Conservation (phyloP, 116 monocot genomes). For the Zostera marina region DNA sequence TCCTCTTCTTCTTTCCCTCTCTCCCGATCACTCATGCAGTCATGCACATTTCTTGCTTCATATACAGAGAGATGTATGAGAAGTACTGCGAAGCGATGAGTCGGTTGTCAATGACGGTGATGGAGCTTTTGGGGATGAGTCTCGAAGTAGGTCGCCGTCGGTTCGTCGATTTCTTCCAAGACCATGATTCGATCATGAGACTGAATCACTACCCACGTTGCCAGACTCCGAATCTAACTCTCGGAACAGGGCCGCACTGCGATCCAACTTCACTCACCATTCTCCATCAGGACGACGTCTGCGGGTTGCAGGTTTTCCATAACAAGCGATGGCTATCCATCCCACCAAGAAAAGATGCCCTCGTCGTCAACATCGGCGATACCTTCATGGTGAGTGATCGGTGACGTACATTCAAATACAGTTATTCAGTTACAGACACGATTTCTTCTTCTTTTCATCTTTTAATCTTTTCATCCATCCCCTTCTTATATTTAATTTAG, state of each 20-base stretch:
- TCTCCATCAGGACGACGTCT: slow-evolving; percentile 29
- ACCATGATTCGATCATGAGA: slow-evolving; percentile 27
- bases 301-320: slow-evolving; percentile 26
- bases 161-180: slow-evolving; percentile 16
- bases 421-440: no score
- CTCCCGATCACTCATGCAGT: not conserved
- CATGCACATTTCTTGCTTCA: not conserved
- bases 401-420: no score
- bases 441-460: no score
- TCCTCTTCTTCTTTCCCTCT: not conserved
- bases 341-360: slow-evolving; percentile 15
- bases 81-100: slow-evolving; percentile 26
- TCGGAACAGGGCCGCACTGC: slow-evolving; percentile 36
- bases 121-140: slow-evolving; percentile 26
- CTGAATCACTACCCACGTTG: slow-evolving; percentile 34
- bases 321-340: slow-evolving; percentile 23
- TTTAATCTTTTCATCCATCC: no score
- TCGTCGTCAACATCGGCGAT: slow-evolving; percentile 39
- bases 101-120: slow-evolving; percentile 15
- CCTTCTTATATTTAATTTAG: no score
- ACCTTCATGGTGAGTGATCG: slow-evolving; percentile 46
- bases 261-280: slow-evolving; percentile 35
- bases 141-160: slow-evolving; percentile 6
- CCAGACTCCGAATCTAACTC: slow-evolving; percentile 15
- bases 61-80: slow-evolving; percentile 20